Conservation (phyloP, 176 grass and related monocot genomes). For the Olyra latifolia region DNA sequence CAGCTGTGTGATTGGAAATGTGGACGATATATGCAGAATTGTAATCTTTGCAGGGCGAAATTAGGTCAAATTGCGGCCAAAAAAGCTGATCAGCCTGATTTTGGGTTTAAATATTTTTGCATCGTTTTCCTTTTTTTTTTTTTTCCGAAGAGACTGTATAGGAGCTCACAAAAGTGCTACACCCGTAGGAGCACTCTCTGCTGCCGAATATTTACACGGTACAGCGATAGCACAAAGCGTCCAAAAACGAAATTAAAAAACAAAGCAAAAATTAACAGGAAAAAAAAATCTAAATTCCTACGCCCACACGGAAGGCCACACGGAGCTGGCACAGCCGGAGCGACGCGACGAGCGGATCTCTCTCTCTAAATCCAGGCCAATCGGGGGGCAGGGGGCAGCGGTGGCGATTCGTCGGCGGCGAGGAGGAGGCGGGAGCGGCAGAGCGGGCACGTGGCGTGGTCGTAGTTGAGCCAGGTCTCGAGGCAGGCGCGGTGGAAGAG, state of each 20-base stretch:
- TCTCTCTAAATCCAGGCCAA: constrained; percentile 7
- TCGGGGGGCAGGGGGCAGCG: neutral
- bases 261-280: neutral
- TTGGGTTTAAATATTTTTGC: neutral
- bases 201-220: constrained; percentile 49
- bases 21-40: neutral
- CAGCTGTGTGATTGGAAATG: neutral
- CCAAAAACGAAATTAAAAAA: neutral
- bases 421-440: constrained; percentile 66
- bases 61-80: neutral
- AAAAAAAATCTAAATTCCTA: neutral
- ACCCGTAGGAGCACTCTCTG: constrained; percentile 38
- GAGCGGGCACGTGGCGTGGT: constrained; percentile 83
- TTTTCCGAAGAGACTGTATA: constrained; percentile 16
- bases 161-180: constrained; percentile 36
- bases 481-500: constrained; percentile 80
- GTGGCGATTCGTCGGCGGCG: neutral
- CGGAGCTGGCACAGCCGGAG: constrained; percentile 41
- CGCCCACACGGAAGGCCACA: constrained; percentile 54
- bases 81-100: neutral
- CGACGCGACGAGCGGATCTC: constrained; percentile 19
- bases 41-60: neutral
- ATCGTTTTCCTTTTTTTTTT: neutral
- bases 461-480: constrained; percentile 84
- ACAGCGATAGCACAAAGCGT: constrained; percentile 30